phyloP scores from a whole-genome alignment of 2,329 filamentous ascomycete species.

The Phoma sp. region DNA sequence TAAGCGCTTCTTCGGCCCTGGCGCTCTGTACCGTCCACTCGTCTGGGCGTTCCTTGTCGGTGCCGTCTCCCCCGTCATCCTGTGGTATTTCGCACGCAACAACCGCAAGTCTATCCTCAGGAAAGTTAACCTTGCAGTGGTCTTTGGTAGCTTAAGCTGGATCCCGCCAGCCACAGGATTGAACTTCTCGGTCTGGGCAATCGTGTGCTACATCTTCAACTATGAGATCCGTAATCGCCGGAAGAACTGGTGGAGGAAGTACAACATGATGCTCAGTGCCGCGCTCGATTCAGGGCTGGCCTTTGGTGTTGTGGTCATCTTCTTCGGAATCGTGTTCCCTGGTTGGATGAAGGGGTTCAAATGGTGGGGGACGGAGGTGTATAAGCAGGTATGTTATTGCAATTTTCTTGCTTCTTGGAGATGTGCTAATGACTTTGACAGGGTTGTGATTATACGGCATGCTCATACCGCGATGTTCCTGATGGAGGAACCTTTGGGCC shows the following conservation, averaged over 20 bases:
- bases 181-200: conserved; percentile 86
- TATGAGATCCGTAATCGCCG: conserved; percentile 72
- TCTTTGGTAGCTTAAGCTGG: conserved; percentile 84
- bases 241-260: conserved; percentile 84
- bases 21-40: conserved; percentile 74
- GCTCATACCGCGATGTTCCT: conserved; percentile 68
- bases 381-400: conserved; percentile 63
- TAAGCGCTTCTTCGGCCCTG: conserved; percentile 77
- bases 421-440: conserved; percentile 19
- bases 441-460: conserved; percentile 85
- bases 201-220: conserved; percentile 87
- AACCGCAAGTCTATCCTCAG: conserved; percentile 67
- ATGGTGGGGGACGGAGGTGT: conserved; percentile 90
- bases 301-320: conserved; percentile 81
- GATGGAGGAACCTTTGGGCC: conserved; percentile 45
- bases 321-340: conserved; percentile 85
- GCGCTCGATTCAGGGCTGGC: conserved; percentile 83
- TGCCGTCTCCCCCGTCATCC: conserved; percentile 72
- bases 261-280: conserved; percentile 86
- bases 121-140: conserved; percentile 80
- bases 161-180: conserved; percentile 83
- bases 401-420: background rate
- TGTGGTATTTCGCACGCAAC: conserved; percentile 72
- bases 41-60: conserved; percentile 85
- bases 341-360: conserved; percentile 73